Base-by-base conservation (phyloP, 2,329 filamentous ascomycete genomes). In the Fusarium sp. region DNA sequence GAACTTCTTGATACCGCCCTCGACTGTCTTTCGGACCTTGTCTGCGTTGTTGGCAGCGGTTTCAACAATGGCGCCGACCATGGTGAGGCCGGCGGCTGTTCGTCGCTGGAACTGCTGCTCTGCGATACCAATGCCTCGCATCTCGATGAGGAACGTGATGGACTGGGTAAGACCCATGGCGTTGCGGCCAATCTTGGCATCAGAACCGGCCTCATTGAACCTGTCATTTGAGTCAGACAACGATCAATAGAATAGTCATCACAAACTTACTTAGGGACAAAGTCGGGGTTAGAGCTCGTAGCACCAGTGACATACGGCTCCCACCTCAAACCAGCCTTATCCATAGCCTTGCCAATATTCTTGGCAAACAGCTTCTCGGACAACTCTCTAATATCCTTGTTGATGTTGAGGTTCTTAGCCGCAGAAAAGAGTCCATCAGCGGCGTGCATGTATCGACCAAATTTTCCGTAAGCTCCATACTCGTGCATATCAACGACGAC, bases 401-500 rank as follows among this genome's bases (percentile, higher is more conserved):
- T 71, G 50, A 82, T 82, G 8, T 82, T 82, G 5, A 81, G 60
- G 27, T 82, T 82, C 71, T 82, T 82, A 2, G 80, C 80, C 1
- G 80, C 80, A 0, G 80, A 80, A 52, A 80, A 82, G 2, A 80
- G 73, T 1, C 78, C 79, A 40, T 82, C 80, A 1, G 79, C 68
- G 2, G 73, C 78, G 8, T 81, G 79, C 29, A 67, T 64, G 4
- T 77, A 67, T 0, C 69, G 69, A 1, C 79, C 80, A 8, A 71
- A 79, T 31, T 67, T 60, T 0, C 70, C 59, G 6, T 42, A 56
- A 0, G 80, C 75, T 1, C 71, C 72, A 40, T 81, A 82, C 61
- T 82, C 80, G 37, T 82, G 80, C 72, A 79, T 79, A n/a, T 82
- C 80, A 6, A 82, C 73, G 1, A 77, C 78, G 14, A 82, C 73